Evolutionary conservation across 768 basidiomycete species (phyloP).

Genomic region (Boletus rufocinnamomeus): DNA sequence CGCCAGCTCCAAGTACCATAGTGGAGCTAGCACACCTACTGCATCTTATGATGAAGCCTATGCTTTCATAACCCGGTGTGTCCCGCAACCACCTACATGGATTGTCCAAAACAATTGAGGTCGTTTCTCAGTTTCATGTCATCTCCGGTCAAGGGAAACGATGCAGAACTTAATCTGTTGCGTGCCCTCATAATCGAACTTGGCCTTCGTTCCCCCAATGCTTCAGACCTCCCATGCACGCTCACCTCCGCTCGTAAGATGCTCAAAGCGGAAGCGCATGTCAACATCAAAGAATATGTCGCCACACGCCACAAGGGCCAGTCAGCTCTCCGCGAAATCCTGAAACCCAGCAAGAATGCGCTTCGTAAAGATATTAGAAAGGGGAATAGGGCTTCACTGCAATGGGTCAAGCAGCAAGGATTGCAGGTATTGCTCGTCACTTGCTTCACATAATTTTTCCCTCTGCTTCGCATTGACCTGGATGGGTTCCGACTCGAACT

Average conservation of each 20-base stretch:
- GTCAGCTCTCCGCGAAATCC: slow-evolving; percentile 55
- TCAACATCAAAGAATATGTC: slow-evolving; percentile 76
- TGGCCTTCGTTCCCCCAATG: slow-evolving; percentile 51
- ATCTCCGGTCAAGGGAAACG: slow-evolving; percentile 16
- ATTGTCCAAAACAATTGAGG: not conserved
- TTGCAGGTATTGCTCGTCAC: slow-evolving; percentile 63
- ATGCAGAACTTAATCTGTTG: slow-evolving; percentile 54
- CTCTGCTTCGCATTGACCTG: not conserved
- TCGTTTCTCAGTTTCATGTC: slow-evolving; percentile 25
- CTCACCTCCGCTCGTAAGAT: slow-evolving; percentile 68
- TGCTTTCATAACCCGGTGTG: slow-evolving; percentile 32
- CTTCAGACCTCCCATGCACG: slow-evolving; percentile 52
- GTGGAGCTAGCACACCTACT: slow-evolving; percentile 14
- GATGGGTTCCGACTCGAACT: not conserved
- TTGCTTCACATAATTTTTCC: slow-evolving; percentile 38
- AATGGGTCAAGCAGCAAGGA: slow-evolving; percentile 66
- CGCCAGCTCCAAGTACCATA: slow-evolving; percentile 9
- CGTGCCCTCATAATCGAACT: slow-evolving; percentile 79
- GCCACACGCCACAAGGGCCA: slow-evolving; percentile 64
- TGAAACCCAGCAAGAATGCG: slow-evolving; percentile 63
- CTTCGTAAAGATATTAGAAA: slow-evolving; percentile 63
- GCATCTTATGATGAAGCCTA: slow-evolving; percentile 30
- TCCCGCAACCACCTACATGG: not conserved
- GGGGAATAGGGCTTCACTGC: slow-evolving; percentile 46
- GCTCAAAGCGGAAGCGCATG: slow-evolving; percentile 63